A percentile compares a stretch with the other conserved stretches of the same genome.
phyloP scores from a whole-genome alignment of 805 yeast species.

The Priceomyces castillae region DNA sequence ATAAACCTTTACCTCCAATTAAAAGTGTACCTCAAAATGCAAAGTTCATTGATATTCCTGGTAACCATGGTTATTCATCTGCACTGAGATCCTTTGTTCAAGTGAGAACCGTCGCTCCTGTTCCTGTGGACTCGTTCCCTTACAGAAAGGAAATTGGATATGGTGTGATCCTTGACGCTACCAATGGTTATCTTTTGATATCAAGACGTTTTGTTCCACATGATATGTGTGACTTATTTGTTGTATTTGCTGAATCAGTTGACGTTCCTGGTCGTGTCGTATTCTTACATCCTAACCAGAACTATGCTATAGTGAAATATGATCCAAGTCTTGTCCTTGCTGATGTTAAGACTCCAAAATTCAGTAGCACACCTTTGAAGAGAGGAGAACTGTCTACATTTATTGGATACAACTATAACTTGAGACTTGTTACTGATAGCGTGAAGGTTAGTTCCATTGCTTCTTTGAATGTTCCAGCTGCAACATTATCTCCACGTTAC shows the following conservation, averaged over 20 bases:
- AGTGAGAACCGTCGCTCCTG: conserved; percentile 62
- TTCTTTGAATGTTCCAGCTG: conserved; percentile 69
- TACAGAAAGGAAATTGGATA: conserved; percentile 59
- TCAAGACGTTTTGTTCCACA: conserved; percentile 81
- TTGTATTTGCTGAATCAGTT: conserved; percentile 83
- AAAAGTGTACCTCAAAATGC: conserved; percentile 59
- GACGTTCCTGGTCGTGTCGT: conserved; percentile 76
- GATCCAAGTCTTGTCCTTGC: conserved; percentile 75
- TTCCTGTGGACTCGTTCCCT: conserved; percentile 74
- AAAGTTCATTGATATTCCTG: conserved; percentile 65
- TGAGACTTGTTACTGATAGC: conserved; percentile 68
- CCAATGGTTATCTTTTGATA: conserved; percentile 72
- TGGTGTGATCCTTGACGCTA: conserved; percentile 81
- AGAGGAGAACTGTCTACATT: conserved; percentile 79
- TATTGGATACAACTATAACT: conserved; percentile 72
- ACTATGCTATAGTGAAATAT: conserved; percentile 79
- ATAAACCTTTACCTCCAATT: conserved; percentile 59
- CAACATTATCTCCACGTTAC: conserved; percentile 69
- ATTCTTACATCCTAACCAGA: conserved; percentile 83
- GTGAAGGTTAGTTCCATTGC: conserved; percentile 77
- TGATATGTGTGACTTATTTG: conserved; percentile 69
- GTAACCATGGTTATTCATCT: conserved; percentile 48
- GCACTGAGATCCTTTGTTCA: conserved; percentile 69
- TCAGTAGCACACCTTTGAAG: conserved; percentile 53
- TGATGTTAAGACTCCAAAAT: conserved; percentile 64